These are phyloP conservation scores for Apophysomyces variabilis DNA, from an alignment of 371 early-diverging fungal species.

Conservation along the genomic window DNA sequence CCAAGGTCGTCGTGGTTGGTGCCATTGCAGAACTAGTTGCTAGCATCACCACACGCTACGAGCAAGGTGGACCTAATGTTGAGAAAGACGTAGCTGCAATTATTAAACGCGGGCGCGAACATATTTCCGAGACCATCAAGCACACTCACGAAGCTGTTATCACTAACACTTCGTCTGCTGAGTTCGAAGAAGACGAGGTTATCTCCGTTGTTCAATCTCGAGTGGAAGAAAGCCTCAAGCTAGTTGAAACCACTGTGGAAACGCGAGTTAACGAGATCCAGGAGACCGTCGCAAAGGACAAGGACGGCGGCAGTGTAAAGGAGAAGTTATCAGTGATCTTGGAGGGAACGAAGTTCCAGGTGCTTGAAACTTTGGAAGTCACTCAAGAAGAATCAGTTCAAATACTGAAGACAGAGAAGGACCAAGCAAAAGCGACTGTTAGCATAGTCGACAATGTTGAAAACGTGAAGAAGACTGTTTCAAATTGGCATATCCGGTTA, in stretches of 20 bases:
- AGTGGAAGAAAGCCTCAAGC: slow-evolving; percentile 22
- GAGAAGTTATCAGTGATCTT: slow-evolving; percentile 24
- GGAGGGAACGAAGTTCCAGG: slow-evolving; percentile 22
- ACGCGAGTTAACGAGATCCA: slow-evolving; percentile 25
- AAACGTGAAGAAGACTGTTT: slow-evolving; percentile 24
- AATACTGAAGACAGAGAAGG: slow-evolving; percentile 22
- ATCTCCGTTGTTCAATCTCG: slow-evolving; percentile 22
- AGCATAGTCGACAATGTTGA: slow-evolving; percentile 35
- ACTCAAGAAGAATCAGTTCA: slow-evolving; percentile 19
- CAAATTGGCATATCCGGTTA: slow-evolving; percentile 19
- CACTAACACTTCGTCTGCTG: slow-evolving; percentile 16
- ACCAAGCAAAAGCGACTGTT: slow-evolving; percentile 25
- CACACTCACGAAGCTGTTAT: slow-evolving; percentile 24
- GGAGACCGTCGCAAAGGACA: slow-evolving; percentile 18
- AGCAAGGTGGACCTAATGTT: slow-evolving; percentile 24
- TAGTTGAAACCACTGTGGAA: slow-evolving; percentile 20
- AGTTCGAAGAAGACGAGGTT: slow-evolving; percentile 26
- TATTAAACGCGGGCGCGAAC: slow-evolving; percentile 25
- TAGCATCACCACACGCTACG: slow-evolving; percentile 23
- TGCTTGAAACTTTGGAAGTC: slow-evolving; percentile 19
- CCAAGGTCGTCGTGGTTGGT: slow-evolving; percentile 22
- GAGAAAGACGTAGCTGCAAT: slow-evolving; percentile 26
- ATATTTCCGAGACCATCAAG: slow-evolving; percentile 20
- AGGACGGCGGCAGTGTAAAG: slow-evolving; percentile 17
- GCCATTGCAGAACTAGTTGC: slow-evolving; percentile 30